A percentile compares a stretch with the other conserved stretches of the same genome.
These are phyloP conservation scores for Biscogniauxia marginata DNA, from an alignment of 2,329 filamentous ascomycete genomes.

Conservation along the genomic window DNA sequence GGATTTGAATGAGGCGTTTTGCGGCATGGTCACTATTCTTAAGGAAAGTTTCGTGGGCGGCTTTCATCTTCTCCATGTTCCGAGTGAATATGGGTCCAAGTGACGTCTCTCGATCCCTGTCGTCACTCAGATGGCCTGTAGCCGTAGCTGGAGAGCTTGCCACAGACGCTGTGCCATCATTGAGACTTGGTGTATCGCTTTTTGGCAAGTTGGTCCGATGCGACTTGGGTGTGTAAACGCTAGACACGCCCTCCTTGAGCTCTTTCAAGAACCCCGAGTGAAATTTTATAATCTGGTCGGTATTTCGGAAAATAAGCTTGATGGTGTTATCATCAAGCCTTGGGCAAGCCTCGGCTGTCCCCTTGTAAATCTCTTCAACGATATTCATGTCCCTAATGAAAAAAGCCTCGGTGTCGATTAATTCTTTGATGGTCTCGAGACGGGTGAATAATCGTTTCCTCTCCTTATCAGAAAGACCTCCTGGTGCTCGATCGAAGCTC, in stretches of 20 bases:
- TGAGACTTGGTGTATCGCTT: slow-evolving; percentile 39
- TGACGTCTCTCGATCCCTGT: slow-evolving; percentile 50
- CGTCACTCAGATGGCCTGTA: slow-evolving; percentile 46
- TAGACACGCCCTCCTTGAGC: slow-evolving; percentile 76
- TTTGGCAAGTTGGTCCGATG: slow-evolving; percentile 40
- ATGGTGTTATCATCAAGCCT: slow-evolving; percentile 80
- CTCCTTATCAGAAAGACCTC: slow-evolving; percentile 49
- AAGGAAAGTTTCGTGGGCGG: slow-evolving; percentile 60
- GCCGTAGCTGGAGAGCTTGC: slow-evolving; percentile 34
- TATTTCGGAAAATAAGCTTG: slow-evolving; percentile 89
- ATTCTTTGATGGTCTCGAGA: slow-evolving; percentile 82
- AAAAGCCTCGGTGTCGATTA: slow-evolving; percentile 87
- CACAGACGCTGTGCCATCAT: slow-evolving; percentile 34
- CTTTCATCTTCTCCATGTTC: slow-evolving; percentile 61
- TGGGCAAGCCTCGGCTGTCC: slow-evolving; percentile 79
- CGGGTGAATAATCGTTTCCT: slow-evolving; percentile 76
- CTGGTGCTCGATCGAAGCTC: slow-evolving; percentile 36
- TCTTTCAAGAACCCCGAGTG: slow-evolving; percentile 76
- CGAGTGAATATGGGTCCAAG: slow-evolving; percentile 54
- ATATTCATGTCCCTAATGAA: slow-evolving; percentile 97
- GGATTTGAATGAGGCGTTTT: slow-evolving; percentile 60
- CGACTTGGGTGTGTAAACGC: slow-evolving; percentile 69
- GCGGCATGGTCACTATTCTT: slow-evolving; percentile 63
- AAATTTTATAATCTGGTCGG: slow-evolving; percentile 84
- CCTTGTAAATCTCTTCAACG: slow-evolving; percentile 95